phyloP scores from a whole-genome alignment of 495 filamentous ascomycete genomes.

The Cercophora newfieldiana region DNA sequence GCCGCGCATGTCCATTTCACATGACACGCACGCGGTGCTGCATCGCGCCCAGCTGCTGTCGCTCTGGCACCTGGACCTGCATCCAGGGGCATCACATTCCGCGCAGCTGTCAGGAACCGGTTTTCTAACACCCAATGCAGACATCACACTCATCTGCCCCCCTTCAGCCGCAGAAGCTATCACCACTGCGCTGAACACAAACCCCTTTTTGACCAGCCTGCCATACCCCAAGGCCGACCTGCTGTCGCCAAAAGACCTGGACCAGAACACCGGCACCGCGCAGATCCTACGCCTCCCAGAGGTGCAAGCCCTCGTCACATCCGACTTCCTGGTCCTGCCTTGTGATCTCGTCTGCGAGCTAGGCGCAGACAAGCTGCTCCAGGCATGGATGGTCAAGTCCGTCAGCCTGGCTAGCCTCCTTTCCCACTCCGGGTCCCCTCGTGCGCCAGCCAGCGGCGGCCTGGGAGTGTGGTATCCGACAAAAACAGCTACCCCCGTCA shows the following conservation, averaged over 20 bases:
- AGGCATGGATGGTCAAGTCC: conserved; percentile 89
- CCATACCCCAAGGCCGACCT: conserved; percentile 73
- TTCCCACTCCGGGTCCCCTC: conserved; percentile 27
- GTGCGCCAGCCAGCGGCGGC: conserved; percentile 64
- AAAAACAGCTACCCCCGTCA: conserved; percentile 69
- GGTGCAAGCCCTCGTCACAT: conserved; percentile 67
- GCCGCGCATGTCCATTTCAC: too few species aligned
- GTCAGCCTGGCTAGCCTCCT: conserved; percentile 58
- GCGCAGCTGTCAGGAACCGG: conserved; percentile 1
- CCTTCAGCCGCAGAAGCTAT: conserved; percentile 70
- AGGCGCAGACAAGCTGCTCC: conserved; percentile 73
- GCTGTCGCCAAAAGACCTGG: conserved; percentile 68
- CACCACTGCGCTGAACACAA: conserved; percentile 75
- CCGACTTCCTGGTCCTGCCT: conserved; percentile 86
- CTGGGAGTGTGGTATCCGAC: conserved; percentile 89
- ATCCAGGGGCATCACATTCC: conserved; percentile 12
- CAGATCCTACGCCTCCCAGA: conserved; percentile 83
- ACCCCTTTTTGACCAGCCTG: conserved; percentile 81
- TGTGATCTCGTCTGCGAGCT: conserved; percentile 95
- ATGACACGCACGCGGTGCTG: too few species aligned
- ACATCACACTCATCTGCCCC: conserved; percentile 81
- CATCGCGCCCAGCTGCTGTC: neutral
- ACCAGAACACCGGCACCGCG: conserved; percentile 80
- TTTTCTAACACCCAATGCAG: conserved; percentile 41
- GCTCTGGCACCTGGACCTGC: neutral